Base-by-base conservation (phyloP, 176 grass and related monocot species). In the Saccharum spontaneum region DNA sequence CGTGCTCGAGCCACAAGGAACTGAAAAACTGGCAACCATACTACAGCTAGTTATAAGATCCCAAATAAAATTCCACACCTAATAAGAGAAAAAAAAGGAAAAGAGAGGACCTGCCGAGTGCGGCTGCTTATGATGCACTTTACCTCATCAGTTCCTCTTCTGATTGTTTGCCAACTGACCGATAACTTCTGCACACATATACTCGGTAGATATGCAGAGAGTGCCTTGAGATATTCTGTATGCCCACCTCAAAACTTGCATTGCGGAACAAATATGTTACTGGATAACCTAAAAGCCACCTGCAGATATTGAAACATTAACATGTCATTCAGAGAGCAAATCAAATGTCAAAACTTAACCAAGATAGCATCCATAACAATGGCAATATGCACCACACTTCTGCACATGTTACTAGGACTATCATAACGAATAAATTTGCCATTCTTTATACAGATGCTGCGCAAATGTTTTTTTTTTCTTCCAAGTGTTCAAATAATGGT, bases 201-300 rank as follows among this genome's bases (percentile, higher is more conserved):
- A 95, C 79, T 83, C 89, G 93, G 69, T 87, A 98, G 55, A 95
- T 94, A 76, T 95, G 87, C 45, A 98, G 78, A 90, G 91, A 87
- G 50, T 94, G 91, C 31, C 79, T 79, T 22, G 88, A 92, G 45
- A 98, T 76, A 88, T 91, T 86, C 39, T 49, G 12, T 31, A 72
- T 79, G 23, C 86, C 89, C 9, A 13, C 84, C 67, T 94, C 87
- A 24, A 73, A 86, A 86, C 68, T 84, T 82, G 33, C 83, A 12
- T 89, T 90, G 86, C 71, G 66, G 78, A 98, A 90, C 39, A 98
- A 86, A 85, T 95, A 95, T 68, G 88, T 92, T 24, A 95, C 77
- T 34, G 96, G 91, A 87, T 98, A 98, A 71, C 89, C 91, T 69
- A 98, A 88, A 87, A 98, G 94, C 96, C 93, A 98, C 64, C 96